These are phyloP conservation scores for Geranium brycei DNA, from an alignment of 345 rosid species.

Conservation along the genomic window DNA sequence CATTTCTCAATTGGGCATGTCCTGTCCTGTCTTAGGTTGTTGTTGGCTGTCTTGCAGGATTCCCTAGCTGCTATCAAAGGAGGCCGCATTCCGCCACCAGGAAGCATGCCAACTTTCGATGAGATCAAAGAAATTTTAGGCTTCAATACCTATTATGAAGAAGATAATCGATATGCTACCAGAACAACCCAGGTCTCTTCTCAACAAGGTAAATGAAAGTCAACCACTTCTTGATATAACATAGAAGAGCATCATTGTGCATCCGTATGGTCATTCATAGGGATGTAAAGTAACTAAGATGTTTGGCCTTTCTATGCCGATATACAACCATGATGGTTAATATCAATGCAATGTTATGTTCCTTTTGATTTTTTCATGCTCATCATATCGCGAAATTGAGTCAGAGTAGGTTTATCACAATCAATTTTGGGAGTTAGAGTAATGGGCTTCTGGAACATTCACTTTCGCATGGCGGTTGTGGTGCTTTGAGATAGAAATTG, in stretches of 20 bases:
- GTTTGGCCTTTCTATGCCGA: not conserved
- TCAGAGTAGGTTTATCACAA: no score
- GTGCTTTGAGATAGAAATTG: no score
- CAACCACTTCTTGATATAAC: not conserved
- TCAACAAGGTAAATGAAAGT: slow-evolving; percentile 38
- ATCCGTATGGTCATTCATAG: slow-evolving; percentile 2
- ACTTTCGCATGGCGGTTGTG: no score
- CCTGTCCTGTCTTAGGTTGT: not conserved
- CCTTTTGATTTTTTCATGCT: not conserved
- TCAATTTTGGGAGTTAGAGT: no score
- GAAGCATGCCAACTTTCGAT: slow-evolving; percentile 74
- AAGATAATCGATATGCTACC: slow-evolving; percentile 53
- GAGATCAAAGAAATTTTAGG: slow-evolving; percentile 75
- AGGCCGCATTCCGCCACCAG: slow-evolving; percentile 84
- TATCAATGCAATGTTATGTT: not conserved
- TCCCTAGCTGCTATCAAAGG: slow-evolving; percentile 66
- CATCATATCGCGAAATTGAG: not conserved
- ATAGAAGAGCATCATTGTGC: not conserved
- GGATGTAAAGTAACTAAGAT: not conserved
- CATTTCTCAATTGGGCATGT: not conserved
- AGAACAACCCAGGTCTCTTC: slow-evolving; percentile 21
- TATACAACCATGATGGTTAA: not conserved
- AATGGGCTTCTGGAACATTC: no score
- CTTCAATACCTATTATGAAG: slow-evolving; percentile 58
- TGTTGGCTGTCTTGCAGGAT: slow-evolving; percentile 34